Conservation (phyloP, 768 basidiomycete species). For the Gloeopeniophorella convolvens region DNA sequence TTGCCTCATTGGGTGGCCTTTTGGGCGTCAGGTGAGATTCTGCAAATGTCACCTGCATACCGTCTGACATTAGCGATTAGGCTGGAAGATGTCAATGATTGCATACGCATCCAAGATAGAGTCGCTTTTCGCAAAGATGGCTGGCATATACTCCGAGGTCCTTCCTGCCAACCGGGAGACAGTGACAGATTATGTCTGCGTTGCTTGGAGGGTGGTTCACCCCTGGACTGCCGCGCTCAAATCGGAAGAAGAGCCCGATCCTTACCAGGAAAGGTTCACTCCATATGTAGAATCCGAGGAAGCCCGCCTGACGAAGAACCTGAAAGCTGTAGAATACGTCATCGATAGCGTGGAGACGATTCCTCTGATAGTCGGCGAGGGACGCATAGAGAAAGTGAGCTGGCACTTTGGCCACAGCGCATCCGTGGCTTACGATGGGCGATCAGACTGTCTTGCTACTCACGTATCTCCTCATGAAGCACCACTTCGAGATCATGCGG, state of each 20-base stretch:
- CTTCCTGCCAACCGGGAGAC: constrained; percentile 6
- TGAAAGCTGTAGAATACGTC: constrained; percentile 24
- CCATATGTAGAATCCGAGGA: constrained; percentile 25
- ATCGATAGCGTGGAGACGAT: constrained; percentile 28
- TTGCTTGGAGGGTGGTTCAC: background rate
- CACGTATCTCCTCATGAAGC: constrained; percentile 16
- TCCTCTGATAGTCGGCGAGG: constrained; percentile 24
- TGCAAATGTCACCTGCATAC: background rate
- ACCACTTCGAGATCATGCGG: constrained; percentile 20
- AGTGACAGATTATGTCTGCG: background rate
- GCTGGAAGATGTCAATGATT: constrained; percentile 10
- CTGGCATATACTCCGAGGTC: constrained; percentile 1
- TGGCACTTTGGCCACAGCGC: too few relatives aligned
- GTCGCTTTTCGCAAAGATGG: constrained; percentile 13
- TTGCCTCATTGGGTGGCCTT: constrained; percentile 30
- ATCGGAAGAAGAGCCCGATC: background rate
- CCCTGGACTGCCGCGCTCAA: background rate
- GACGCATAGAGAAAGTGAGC: constrained; percentile 27
- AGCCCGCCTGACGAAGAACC: constrained; percentile 20
- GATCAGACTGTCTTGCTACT: constrained; percentile 17
- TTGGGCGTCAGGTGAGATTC: constrained; percentile 25
- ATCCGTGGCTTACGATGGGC: too few relatives aligned
- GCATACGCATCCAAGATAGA: constrained; percentile 14
- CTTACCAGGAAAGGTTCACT: constrained; percentile 18
- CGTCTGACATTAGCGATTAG: background rate